A percentile compares a stretch with the other conserved stretches of the same genome.
These are phyloP conservation scores for Metschnikowia peoriensis DNA, from an alignment of 805 yeast species.

Conservation along the genomic window DNA sequence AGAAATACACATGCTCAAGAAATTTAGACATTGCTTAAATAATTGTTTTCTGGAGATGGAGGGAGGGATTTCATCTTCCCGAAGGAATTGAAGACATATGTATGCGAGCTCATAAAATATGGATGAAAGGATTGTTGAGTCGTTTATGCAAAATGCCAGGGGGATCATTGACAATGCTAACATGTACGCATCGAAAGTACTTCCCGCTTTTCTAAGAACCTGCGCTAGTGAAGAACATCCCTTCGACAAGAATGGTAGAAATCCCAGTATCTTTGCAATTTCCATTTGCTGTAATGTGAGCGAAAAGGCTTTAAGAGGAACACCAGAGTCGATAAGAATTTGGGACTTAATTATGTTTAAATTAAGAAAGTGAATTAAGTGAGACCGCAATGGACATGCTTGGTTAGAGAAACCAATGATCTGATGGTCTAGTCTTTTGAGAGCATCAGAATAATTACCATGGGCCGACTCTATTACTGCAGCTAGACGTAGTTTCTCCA, in stretches of 20 bases:
- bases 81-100: conserved; percentile 21
- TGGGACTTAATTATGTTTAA: conserved; percentile 48
- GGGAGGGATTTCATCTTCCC: not conserved
- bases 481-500: conserved; percentile 8
- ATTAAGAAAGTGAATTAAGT: conserved; percentile 34
- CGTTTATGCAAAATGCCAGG: conserved; percentile 38
- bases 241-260: conserved; percentile 44
- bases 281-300: conserved; percentile 49
- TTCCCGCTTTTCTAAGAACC: conserved; percentile 41
- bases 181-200: conserved; percentile 42
- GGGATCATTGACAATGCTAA: conserved; percentile 47
- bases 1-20: conserved; percentile 41
- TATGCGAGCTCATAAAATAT: conserved; percentile 33
- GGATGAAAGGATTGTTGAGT: conserved; percentile 35
- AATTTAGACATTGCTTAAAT: conserved; percentile 34
- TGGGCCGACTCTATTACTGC: conserved; percentile 10
- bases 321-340: conserved; percentile 41
- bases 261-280: conserved; percentile 46
- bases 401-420: not conserved
- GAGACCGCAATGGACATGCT: not conserved
- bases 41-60: conserved; percentile 12
- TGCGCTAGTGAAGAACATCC: conserved; percentile 47
- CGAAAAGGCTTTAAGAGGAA: conserved; percentile 51
- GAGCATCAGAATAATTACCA: conserved; percentile 10
- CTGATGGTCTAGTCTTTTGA: not conserved